These are phyloP conservation scores for Trypanosoma mega DNA, from an alignment of 208 protist genomes.

Conservation along the genomic window DNA sequence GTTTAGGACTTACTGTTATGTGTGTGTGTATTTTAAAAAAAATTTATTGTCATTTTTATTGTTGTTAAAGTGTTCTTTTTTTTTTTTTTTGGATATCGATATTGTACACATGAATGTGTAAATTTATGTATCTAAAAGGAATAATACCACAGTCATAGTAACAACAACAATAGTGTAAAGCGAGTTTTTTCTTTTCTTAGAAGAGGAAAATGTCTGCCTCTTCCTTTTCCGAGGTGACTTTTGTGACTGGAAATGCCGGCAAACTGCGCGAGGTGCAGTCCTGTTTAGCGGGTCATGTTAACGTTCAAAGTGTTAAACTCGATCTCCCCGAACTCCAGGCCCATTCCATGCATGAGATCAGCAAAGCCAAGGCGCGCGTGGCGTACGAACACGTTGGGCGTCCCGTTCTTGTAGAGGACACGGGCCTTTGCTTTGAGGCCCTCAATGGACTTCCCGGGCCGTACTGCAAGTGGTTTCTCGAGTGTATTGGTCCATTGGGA, in stretches of 20 bases:
- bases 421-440: slow-evolving; percentile 96
- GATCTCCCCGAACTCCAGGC: slow-evolving; percentile 96
- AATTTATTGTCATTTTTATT: neutral
- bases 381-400: slow-evolving; percentile 66
- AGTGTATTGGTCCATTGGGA: slow-evolving; percentile 86
- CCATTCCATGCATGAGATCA: slow-evolving; percentile 84
- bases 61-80: neutral
- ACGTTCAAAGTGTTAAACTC: slow-evolving; percentile 64
- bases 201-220: neutral
- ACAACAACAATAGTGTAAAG: neutral
- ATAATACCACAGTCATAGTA: neutral
- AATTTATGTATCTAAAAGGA: neutral
- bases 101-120: slow-evolving; percentile 3
- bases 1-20: no score
- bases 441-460: slow-evolving; percentile 95
- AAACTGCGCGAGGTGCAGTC: slow-evolving; percentile 95
- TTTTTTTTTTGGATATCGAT: neutral
- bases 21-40: neutral
- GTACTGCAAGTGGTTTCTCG: slow-evolving; percentile 99
- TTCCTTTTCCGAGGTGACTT: slow-evolving; percentile 26
- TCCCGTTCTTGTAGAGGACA: slow-evolving; percentile 96
- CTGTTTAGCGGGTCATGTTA: slow-evolving; percentile 64
- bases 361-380: slow-evolving; percentile 90
- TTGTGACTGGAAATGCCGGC: slow-evolving; percentile 98
- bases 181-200: neutral